Conservation (phyloP, 2,329 filamentous ascomycete species). For the Septoria petroselini region DNA sequence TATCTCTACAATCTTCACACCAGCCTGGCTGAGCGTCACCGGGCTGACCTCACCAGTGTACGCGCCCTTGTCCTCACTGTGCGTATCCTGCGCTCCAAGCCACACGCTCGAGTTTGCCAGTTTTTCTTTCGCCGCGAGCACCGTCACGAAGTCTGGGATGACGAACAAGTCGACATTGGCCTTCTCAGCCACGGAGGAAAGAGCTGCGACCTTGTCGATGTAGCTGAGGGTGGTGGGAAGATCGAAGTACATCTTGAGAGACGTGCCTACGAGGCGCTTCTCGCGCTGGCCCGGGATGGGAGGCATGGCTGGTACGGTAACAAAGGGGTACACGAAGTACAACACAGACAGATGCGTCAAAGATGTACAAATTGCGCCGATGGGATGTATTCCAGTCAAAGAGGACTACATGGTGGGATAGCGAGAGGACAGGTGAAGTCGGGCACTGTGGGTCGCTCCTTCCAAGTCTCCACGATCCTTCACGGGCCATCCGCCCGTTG, state of each 20-base stretch:
- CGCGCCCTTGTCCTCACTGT: conserved; percentile 66
- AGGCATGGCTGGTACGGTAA: conserved; percentile 30
- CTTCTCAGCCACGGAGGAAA: conserved; percentile 53
- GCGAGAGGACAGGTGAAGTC: conserved; percentile 7
- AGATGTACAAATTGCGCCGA: background rate
- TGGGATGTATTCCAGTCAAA: background rate
- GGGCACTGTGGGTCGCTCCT: conserved; percentile 5
- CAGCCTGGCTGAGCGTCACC: conserved; percentile 61
- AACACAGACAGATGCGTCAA: background rate
- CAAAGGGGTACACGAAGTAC: background rate
- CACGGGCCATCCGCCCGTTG: background rate
- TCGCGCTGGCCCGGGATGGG: conserved; percentile 39
- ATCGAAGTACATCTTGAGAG: conserved; percentile 78
- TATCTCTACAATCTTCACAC: conserved; percentile 70
- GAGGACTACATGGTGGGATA: background rate
- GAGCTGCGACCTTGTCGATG: conserved; percentile 42
- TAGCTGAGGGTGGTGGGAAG: conserved; percentile 57
- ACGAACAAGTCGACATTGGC: conserved; percentile 67
- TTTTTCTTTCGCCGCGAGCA: conserved; percentile 52
- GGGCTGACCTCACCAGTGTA: conserved; percentile 78
- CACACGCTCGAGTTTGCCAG: conserved; percentile 53
- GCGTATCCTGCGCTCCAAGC: conserved; percentile 73
- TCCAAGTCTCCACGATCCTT: background rate
- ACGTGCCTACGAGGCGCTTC: conserved; percentile 68
- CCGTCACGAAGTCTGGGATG: conserved; percentile 72